Conservation (phyloP, 306 rosid species). For the apple (Malus domestica) region DNA sequence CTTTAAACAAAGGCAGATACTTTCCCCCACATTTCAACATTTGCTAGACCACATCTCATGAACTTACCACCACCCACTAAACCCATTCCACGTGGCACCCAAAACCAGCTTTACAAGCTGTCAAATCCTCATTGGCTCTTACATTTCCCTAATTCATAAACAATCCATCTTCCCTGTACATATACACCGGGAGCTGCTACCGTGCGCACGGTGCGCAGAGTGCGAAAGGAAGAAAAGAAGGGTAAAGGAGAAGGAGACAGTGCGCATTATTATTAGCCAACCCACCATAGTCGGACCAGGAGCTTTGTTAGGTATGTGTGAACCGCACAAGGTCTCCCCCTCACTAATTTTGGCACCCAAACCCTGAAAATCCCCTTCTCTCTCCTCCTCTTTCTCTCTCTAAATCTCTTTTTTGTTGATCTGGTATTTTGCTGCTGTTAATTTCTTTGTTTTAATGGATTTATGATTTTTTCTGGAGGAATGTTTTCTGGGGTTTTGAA, state of each 20-base stretch:
- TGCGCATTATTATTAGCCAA: constrained; percentile 22
- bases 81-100: background rate
- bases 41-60: background rate
- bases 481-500: background rate
- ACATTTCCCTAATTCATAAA: background rate
- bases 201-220: constrained; percentile 1
- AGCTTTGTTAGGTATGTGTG: constrained; percentile 26
- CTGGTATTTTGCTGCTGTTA: constrained; percentile 18
- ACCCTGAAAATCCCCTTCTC: background rate
- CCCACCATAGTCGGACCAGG: constrained; percentile 29
- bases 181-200: background rate
- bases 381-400: constrained; percentile 22
- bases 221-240: background rate
- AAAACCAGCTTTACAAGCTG: background rate
- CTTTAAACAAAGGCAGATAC: too few species aligned
- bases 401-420: constrained; percentile 22
- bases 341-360: background rate
- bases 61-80: background rate
- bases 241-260: background rate
- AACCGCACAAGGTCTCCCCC: constrained; percentile 17
- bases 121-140: background rate
- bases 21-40: background rate
- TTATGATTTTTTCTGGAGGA: background rate
- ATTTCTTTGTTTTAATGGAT: background rate
- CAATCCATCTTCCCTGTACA: background rate